Conservation (phyloP, 257 asterid species). For the Lithospermum erythrorhizon region DNA sequence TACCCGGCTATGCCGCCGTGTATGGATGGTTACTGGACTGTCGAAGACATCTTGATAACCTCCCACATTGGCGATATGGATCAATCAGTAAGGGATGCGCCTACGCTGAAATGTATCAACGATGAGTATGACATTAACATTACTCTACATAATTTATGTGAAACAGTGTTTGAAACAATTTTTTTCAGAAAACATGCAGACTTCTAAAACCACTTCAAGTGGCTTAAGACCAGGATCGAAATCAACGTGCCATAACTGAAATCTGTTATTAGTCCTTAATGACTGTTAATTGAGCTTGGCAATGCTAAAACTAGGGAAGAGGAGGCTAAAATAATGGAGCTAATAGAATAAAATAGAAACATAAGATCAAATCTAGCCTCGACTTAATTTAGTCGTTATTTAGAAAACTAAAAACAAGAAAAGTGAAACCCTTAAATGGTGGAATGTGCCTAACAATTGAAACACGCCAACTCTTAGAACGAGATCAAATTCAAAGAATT, state of each 20-base stretch:
- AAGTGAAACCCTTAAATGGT: neutral
- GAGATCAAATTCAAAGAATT: slow-evolving; percentile 23
- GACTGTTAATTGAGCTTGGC: neutral
- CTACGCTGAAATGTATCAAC: no score
- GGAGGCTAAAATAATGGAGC: neutral
- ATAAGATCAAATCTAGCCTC: slow-evolving; percentile 2
- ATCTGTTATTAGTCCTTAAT: neutral
- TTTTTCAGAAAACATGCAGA: no score
- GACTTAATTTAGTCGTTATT: no score
- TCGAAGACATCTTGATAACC: no score
- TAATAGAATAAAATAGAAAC: neutral
- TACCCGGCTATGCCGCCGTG: no score
- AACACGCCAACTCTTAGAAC: slow-evolving; percentile 23
- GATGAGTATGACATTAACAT: no score
- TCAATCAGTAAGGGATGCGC: no score
- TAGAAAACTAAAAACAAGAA: neutral
- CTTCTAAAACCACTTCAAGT: neutral
- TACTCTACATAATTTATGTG: no score
- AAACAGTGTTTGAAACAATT: no score
- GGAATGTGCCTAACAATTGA: neutral
- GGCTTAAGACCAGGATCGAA: neutral
- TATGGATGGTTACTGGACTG: no score
- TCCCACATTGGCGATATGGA: no score
- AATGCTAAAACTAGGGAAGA: neutral
- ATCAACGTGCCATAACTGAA: neutral